Evolutionary conservation across 306 rosid species (phyloP), one percentile per base, ranked within the genome.

Genomic region (Sindora glabra): DNA sequence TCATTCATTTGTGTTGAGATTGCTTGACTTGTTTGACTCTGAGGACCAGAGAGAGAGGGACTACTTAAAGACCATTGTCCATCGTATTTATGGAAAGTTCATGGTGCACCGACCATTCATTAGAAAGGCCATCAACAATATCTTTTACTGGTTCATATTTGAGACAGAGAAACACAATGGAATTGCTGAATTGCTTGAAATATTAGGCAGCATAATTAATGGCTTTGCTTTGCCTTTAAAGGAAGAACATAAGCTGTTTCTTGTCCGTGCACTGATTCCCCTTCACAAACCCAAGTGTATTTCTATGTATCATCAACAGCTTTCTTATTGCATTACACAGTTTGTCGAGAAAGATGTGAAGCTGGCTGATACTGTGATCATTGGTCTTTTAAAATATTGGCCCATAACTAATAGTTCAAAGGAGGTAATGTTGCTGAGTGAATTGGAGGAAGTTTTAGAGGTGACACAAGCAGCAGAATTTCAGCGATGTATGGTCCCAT

Each of bases 41-140:
- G 83, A 79, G 82, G 89, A 83, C 59, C 89, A 77, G 51, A 67
- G 89, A 64, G 89, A 83, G 77, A 77, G 89, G 73, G 89, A 79
- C 29, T 83, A 76, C 81, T 62, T 83, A 33, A 83, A 83, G 73
- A 79, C 79, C 0, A 83, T 83, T 56, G 83, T 83, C 42, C 89
- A 83, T 40, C 81, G 86, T 5, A 44, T 83, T 40, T 83, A 83
- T 45, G 86, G 83, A 68, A 83, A 83, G 75, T 78, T 82, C 73
- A 82, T 78, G 87, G 87, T 82, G 64, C 84, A 82, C 59, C 70
- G 89, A 3, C 86, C 86, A 2, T 83, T 73, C 79, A 83, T 83
- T 65, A 71, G 89, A 69, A 83, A 79, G 61, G 81, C 83, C 23
- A 77, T 79, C 72, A 83, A 74, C 74, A 71, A 83, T 63, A 71